phyloP scores from a whole-genome alignment of 805 yeast genomes.

The Candida railenensis region DNA sequence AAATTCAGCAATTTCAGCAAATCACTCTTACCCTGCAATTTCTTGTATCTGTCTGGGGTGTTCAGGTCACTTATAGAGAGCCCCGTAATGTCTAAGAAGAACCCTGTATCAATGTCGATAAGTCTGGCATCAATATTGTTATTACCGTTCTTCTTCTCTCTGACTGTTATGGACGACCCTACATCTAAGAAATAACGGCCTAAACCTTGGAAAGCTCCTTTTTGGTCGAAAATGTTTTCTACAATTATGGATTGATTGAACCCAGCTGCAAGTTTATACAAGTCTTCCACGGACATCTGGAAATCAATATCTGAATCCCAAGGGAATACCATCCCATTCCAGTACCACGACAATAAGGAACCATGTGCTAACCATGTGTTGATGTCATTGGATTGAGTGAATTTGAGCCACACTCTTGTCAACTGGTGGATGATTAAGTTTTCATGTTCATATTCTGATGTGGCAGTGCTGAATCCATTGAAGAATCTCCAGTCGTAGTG shows the following conservation, averaged over 20 bases:
- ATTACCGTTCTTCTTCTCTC: constrained; percentile 55
- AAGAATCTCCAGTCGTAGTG: constrained; percentile 43
- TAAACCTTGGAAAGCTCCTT: constrained; percentile 42
- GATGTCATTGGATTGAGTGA: constrained; percentile 44
- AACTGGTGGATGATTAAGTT: constrained; percentile 13
- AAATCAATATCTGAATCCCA: constrained; percentile 72
- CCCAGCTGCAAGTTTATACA: constrained; percentile 45
- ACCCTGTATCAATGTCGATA: constrained; percentile 67
- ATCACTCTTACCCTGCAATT: constrained; percentile 5
- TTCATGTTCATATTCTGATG: neutral
- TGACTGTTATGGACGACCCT: constrained; percentile 51
- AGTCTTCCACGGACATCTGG: constrained; percentile 53
- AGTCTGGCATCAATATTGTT: constrained; percentile 74
- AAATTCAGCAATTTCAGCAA: constrained; percentile 7
- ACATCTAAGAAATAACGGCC: constrained; percentile 52
- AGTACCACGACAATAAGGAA: constrained; percentile 58
- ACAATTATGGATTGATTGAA: constrained; percentile 50
- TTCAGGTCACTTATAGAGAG: constrained; percentile 45
- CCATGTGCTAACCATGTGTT: constrained; percentile 69
- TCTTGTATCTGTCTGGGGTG: constrained; percentile 20
- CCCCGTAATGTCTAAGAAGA: constrained; percentile 73
- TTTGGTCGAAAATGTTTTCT: constrained; percentile 32
- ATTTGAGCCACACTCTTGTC: constrained; percentile 52
- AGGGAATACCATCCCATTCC: constrained; percentile 62
- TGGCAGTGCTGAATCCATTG: constrained; percentile 15